Conservation (phyloP, 768 basidiomycete genomes). For the Lentinula detonsa region DNA sequence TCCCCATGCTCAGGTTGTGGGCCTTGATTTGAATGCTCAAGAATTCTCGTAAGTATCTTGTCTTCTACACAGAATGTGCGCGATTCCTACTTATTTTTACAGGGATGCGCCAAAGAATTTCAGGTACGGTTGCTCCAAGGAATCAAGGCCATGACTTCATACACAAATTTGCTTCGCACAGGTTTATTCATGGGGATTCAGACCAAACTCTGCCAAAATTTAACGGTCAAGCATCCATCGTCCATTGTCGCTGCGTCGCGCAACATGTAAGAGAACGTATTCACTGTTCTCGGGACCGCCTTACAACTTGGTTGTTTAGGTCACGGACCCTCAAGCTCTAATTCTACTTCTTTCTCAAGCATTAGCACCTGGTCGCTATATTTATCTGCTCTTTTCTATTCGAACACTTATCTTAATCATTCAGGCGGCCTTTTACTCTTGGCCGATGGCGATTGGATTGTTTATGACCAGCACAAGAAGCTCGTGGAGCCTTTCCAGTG, state of each 20-base stretch:
- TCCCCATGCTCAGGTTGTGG: constrained; percentile 17
- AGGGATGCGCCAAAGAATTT: constrained; percentile 11
- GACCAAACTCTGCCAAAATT: constrained; percentile 14
- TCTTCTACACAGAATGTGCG: neutral
- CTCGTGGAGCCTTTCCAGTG: constrained; percentile 14
- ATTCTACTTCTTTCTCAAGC: constrained; percentile 10
- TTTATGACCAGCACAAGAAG: constrained; percentile 12
- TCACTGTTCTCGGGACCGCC: neutral
- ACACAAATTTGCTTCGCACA: neutral
- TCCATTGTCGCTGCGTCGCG: constrained; percentile 21
- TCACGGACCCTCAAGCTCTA: constrained; percentile 11
- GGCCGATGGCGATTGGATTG: constrained; percentile 16
- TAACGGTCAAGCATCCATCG: constrained; percentile 15
- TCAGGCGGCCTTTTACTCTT: constrained; percentile 17
- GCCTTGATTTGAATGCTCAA: constrained; percentile 18
- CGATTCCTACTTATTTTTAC: neutral
- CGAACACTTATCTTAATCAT: neutral
- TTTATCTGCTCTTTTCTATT: neutral
- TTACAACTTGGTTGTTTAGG: constrained; percentile 3
- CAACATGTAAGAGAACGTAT: constrained; percentile 14
- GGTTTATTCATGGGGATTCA: constrained; percentile 19
- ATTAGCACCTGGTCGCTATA: constrained; percentile 13
- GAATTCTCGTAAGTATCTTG: constrained; percentile 9
- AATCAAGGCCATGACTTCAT: too few relatives aligned
- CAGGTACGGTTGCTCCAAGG: neutral